Conservation (phyloP, 768 basidiomycete species). For the Exidia glandulosa region DNA sequence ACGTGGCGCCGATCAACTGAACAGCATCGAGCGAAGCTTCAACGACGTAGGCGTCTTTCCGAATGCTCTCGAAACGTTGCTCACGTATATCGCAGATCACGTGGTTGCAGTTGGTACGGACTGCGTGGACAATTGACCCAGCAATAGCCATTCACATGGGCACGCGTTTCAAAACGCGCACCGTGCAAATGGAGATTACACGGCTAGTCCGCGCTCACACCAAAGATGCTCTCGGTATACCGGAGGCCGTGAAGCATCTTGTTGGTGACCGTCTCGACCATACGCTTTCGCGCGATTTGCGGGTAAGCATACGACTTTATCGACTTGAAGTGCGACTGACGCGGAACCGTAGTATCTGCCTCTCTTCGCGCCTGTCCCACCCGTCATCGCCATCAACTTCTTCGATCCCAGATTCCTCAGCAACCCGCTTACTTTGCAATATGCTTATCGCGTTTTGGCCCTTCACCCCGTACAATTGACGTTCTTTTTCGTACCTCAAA, state of each 20-base stretch:
- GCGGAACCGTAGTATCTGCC: slow-evolving; percentile 54
- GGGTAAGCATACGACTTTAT: slow-evolving; percentile 34
- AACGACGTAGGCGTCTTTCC: slow-evolving; percentile 39
- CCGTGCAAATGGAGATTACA: slow-evolving; percentile 60
- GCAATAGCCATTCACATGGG: slow-evolving; percentile 70
- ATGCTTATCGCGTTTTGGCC: slow-evolving; percentile 88
- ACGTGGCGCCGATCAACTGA: slow-evolving; percentile 51
- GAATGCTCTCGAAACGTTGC: not conserved
- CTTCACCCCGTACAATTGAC: slow-evolving; percentile 91
- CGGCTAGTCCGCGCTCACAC: slow-evolving; percentile 67
- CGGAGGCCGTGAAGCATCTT: slow-evolving; percentile 74
- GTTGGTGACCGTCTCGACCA: slow-evolving; percentile 61
- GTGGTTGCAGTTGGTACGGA: slow-evolving; percentile 60
- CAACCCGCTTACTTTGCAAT: slow-evolving; percentile 84
- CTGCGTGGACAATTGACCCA: slow-evolving; percentile 74
- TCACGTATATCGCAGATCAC: slow-evolving; percentile 28
- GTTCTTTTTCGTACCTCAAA: slow-evolving; percentile 98
- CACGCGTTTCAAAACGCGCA: slow-evolving; percentile 74
- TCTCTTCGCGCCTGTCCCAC: slow-evolving; percentile 82
- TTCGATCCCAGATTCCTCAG: slow-evolving; percentile 79
- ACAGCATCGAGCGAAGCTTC: slow-evolving; percentile 45
- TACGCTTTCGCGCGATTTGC: slow-evolving; percentile 53
- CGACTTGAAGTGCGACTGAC: slow-evolving; percentile 2
- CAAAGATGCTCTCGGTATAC: slow-evolving; percentile 52
- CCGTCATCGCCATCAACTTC: slow-evolving; percentile 66